Base-by-base conservation (phyloP, 106 monocot species). In the Acorus gramineus region DNA sequence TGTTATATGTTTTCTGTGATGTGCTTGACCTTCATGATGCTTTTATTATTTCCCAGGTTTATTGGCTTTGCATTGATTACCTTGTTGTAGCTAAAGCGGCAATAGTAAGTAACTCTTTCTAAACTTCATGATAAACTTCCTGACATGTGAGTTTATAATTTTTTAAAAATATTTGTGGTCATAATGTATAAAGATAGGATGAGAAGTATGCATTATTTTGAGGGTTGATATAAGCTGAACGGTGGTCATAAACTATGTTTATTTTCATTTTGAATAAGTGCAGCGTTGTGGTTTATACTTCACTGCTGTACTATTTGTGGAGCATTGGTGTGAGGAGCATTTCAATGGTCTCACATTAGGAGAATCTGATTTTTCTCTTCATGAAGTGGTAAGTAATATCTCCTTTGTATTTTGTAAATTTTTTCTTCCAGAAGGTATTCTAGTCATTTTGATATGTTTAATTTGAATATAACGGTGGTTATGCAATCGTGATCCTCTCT, bases 271-370 rank as follows among this genome's bases (percentile, higher is more conserved):
- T 28, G 28, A 28, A 28, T 28, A 28, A 28, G 28, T 77, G 55
- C 76, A 96, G 95, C 73, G 70, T 46, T 90, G 87, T 71, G 87
- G 82, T 50, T 90, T 80, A 67, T 87, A 87, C 57, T 96, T 90
- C 59, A 87, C 90, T 59, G 82, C 90, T 60, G 70, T 91, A 64
- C 67, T 96, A 85, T 95, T 86, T 79, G 78, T 82, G 0, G 94
- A 95, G 69, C 74, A 90, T 55, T 95, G 94, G 94, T 95, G 94
- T 69, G 90, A 95, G 67, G 94, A 90, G 52, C 71, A 90, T 74
- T 95, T 90, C 64, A 78, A 76, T 59, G 14, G 73, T 52, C 77
- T 96, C 46, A 66, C 69, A 6, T 71, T 96, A 64, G 95, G 95
- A 50, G 50, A 59, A 47, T 85, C 95, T 55, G 90, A 96, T 66